phyloP scores from a whole-genome alignment of 2,329 filamentous ascomycete species.

The Xylariales sp. region DNA sequence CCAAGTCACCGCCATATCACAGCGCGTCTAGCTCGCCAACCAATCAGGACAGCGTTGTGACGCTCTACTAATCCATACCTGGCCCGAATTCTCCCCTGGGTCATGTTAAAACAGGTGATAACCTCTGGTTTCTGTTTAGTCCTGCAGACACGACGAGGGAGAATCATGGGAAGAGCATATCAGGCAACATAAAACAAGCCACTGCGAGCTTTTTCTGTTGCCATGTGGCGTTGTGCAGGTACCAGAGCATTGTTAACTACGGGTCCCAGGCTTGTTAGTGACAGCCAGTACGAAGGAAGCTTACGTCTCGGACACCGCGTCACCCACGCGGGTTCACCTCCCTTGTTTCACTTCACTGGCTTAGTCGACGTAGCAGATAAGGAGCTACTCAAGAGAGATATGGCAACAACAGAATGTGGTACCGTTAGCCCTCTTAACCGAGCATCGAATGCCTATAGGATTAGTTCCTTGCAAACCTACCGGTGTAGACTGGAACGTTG shows the following conservation, averaged over 20 bases:
- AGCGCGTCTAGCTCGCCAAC: conserved; percentile 1
- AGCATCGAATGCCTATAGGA: neutral
- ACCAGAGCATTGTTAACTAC: neutral
- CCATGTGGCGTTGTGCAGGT: neutral
- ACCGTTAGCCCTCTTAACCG: neutral
- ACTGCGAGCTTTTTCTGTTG: neutral
- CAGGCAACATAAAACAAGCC: conserved; percentile 1
- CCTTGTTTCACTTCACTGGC: neutral
- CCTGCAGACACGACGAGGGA: neutral
- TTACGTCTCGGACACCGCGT: conserved; percentile 16
- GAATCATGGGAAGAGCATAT: neutral
- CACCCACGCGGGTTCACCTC: neutral
- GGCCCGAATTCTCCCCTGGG: neutral
- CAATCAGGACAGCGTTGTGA: conserved; percentile 14
- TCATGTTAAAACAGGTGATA: neutral
- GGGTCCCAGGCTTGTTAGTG: neutral
- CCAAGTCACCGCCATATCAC: conserved; percentile 16
- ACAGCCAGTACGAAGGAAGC: conserved; percentile 19
- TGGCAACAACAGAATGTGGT: neutral
- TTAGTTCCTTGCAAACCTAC: neutral
- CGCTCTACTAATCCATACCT: conserved; percentile 10
- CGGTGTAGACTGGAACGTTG: neutral
- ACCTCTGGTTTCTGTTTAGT: neutral
- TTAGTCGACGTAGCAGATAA: neutral
- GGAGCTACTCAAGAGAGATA: neutral